Base-by-base conservation (phyloP, 208 protist genomes). In the Leishmania arabica region DNA sequence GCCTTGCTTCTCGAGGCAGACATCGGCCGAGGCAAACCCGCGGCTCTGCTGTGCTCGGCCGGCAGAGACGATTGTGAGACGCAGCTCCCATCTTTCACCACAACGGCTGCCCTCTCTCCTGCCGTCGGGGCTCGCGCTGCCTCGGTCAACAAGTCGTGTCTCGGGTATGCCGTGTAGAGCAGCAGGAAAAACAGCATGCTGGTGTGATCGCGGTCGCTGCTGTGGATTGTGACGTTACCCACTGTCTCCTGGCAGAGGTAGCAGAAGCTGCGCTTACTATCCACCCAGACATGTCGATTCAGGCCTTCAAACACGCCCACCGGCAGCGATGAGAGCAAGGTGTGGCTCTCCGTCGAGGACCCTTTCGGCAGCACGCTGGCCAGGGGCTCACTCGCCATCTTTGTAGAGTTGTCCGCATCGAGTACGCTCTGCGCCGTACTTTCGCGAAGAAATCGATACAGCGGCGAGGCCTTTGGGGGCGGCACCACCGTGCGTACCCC, bases 201-300 rank as follows among this genome's bases (percentile, higher is more conserved):
- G 27, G 87, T 95, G 88, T 97, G 94, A 74, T 97, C 94, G 21
- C 94, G 84, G 74, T 95, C 92, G 53, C 92, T 88, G 71, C 92
- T 79, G 81, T 97, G 94, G 17, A 90, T 71, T 21, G 88, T 87
- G 37, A 81, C 71, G 42, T 90, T 92, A 37, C 79, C 87, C 19
- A 97, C 62, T 5, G 94, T 91, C 82, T 97, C 92, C 78, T 96
- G 91, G 68, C 94, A 97, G 17, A 97, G 80, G 85, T 96, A 89
- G 72, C 94, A 97, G 85, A 88, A 96, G 24, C 91, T 89, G 0
- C 73, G 82, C 70, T 87, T 83, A 0, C 90, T 47, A 75, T 96
- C 92, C 37, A 96, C 62, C 93, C 94, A 97, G 3, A 85, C 89
- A 73, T 95, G 91, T 66, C 93, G 94, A 80, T 95, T 95, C 80